Evolutionary conservation across 192 early-diverging fungal species (phyloP), one percentile per base, ranked within the genome.

Genomic region (Gaertneriomyces semiglobifer): DNA sequence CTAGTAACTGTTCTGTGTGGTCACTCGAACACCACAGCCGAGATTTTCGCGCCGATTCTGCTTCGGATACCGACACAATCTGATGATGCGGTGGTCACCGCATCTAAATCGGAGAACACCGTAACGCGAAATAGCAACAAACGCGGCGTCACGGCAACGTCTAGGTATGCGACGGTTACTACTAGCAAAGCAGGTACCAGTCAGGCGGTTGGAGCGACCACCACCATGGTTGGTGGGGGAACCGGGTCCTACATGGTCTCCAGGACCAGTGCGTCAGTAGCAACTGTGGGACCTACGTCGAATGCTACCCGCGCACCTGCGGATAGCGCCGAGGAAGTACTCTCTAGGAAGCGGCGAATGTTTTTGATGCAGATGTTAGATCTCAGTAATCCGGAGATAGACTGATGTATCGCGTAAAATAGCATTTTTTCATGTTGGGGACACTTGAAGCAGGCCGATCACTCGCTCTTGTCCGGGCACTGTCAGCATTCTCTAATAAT

Each of bases 351-450:
- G 50, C 57, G 66, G 11, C 8, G 58, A 16, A 56, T 72, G 58
- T 72, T 72, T 53, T 67, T 72, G 65, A 72, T 66, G 71, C 71
- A 72, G 14, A 67, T 72, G 44, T n/a, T 72, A n/a, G 61, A 70
- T 19, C 44, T 60, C 58, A 58, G 44, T 39, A 68, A 68, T 44
- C 66, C 66, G 11, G 66, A 68, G 18, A 18, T 63, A 8, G 19
- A 38, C 39, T 63, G 48, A 63, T 16, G 41, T 10, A 60, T 33
- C 25, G 25, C 0, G 25, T 33, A 33, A 33, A 33, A 33, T 33
- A 33, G 25, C 2, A 33, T 33, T 33, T 33, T 33, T 33, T 33
- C 25, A 33, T 33, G 0, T 33, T 33, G 25, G 25, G 25, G 25
- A 33, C 25, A n/a, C n/a, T n/a, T n/a, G n/a, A n/a, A n/a, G n/a